phyloP scores from a whole-genome alignment of 1,284 basidiomycete genomes.

The Entoloma clypeatum region DNA sequence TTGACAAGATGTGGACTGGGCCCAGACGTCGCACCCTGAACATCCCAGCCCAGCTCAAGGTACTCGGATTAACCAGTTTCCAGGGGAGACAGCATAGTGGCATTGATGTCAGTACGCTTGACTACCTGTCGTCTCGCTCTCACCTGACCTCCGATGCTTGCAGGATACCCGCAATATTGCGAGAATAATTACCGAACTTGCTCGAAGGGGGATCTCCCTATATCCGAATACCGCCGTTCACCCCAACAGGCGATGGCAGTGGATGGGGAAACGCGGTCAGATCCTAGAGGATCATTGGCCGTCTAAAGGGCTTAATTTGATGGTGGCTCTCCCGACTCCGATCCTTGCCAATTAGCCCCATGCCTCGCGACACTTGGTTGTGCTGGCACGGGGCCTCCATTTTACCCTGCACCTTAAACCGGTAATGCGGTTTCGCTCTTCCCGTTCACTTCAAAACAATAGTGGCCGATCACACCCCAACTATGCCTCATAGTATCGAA shows the following conservation, averaged over 20 bases:
- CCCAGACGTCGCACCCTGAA: conserved; percentile 42
- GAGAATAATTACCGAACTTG: conserved; percentile 73
- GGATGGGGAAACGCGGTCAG: conserved; percentile 76
- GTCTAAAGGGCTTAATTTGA: neutral
- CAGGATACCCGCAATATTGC: conserved; percentile 87
- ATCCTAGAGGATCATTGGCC: conserved; percentile 50
- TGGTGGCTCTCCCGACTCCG: too few species aligned
- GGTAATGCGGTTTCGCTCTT: too few species aligned
- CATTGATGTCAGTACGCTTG: conserved; percentile 67
- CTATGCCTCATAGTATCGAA: too few species aligned
- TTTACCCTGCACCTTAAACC: too few species aligned
- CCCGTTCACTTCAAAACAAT: too few species aligned
- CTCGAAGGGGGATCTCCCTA: conserved; percentile 60
- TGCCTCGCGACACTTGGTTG: too few species aligned
- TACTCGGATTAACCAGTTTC: conserved; percentile 61
- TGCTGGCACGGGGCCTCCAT: too few species aligned
- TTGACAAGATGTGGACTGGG: conserved; percentile 22
- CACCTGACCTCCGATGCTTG: conserved; percentile 11
- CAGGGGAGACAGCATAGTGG: conserved; percentile 83
- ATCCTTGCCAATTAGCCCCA: too few species aligned
- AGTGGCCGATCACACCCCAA: too few species aligned
- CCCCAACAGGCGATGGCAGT: conserved; percentile 67
- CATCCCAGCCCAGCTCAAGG: conserved; percentile 58
- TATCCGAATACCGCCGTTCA: conserved; percentile 71
- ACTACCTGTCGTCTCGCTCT: conserved; percentile 4